Evolutionary conservation across 805 yeast genomes (phyloP).

Genomic region (Saccharomycopsis sp.): DNA sequence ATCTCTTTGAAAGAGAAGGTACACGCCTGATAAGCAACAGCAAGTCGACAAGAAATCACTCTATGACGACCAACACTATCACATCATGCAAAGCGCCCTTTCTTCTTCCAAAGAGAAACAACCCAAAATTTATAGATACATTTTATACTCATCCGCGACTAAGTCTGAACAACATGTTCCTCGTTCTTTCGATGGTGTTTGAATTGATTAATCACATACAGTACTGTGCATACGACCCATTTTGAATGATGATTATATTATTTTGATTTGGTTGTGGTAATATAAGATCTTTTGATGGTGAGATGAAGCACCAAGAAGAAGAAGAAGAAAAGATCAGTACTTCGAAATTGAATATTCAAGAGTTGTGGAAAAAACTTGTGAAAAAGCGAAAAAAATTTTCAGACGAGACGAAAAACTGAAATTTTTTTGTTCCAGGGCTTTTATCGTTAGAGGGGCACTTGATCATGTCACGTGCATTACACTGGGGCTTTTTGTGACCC

Average conservation of each 20-base stretch:
- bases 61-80: background rate
- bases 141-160: background rate
- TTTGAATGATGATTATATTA: constrained; percentile 40
- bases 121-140: background rate
- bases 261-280: constrained; percentile 25
- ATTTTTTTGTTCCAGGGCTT: background rate
- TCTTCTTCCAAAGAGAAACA: background rate
- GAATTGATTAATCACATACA: constrained; percentile 50
- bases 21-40: background rate
- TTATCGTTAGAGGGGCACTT: background rate
- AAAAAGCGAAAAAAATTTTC: background rate
- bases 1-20: background rate
- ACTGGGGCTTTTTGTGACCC: background rate
- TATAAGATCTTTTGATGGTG: background rate
- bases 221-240: constrained; percentile 99
- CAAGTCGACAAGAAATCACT: background rate
- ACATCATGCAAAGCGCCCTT: background rate
- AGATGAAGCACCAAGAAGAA: background rate
- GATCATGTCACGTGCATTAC: background rate
- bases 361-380: background rate
- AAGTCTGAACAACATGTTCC: background rate
- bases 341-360: background rate
- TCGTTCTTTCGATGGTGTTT: background rate
- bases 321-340: background rate
- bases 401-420: background rate